Evolutionary conservation across 2,329 filamentous ascomycete genomes (phyloP).

Genomic region (Colletotrichum sp.): DNA sequence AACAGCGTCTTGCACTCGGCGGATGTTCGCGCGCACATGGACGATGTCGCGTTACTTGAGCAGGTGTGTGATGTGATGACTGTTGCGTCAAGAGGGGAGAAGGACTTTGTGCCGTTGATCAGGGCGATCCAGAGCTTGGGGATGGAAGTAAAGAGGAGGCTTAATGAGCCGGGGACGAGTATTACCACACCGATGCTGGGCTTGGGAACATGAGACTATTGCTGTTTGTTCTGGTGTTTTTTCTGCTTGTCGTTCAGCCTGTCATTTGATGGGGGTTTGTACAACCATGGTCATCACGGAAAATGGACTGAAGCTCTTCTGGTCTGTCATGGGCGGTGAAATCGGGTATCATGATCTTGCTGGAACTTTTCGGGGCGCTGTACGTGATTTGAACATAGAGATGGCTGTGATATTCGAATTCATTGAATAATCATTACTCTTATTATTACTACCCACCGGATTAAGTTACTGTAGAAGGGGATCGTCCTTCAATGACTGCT

Average conservation of each 20-base stretch:
- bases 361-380: neutral
- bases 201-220: neutral
- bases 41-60: conserved; percentile 26
- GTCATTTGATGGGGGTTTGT: neutral
- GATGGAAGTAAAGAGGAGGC: conserved; percentile 25
- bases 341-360: neutral
- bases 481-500: conserved; percentile 1
- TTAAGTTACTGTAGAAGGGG: neutral
- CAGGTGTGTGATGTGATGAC: conserved; percentile 21
- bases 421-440: neutral
- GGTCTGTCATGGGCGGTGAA: neutral
- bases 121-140: conserved; percentile 29
- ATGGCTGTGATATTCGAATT: neutral
- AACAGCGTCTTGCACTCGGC: conserved; percentile 25
- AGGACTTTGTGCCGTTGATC: conserved; percentile 29
- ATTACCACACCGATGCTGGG: neutral
- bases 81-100: conserved; percentile 24
- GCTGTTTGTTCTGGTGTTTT: neutral
- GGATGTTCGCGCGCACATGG: conserved; percentile 16
- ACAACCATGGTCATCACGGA: neutral
- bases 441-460: neutral
- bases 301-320: neutral
- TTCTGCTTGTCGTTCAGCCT: neutral
- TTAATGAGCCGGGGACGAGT: neutral
- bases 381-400: neutral